Conservation (phyloP, 768 basidiomycete genomes). For the Rubroboletus satanas region DNA sequence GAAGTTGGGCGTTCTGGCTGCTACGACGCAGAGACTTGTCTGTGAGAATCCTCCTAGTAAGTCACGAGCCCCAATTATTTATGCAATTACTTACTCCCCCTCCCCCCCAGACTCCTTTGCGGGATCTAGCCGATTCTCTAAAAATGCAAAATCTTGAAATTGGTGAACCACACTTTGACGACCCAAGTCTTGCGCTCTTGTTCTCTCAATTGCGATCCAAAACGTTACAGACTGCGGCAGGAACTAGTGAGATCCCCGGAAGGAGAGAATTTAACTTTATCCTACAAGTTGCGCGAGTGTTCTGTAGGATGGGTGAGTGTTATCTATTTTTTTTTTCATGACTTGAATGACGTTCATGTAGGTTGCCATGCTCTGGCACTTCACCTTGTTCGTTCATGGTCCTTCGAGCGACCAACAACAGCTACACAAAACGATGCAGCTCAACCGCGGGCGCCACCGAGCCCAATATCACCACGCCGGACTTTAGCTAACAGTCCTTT, state of each 20-base stretch:
- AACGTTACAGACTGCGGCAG: conserved; percentile 89
- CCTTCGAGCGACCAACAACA: conserved; percentile 76
- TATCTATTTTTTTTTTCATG: background rate
- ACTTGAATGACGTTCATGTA: conserved; percentile 30
- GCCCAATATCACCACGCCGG: conserved; percentile 43
- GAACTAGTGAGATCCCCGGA: conserved; percentile 87
- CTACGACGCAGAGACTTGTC: conserved; percentile 84
- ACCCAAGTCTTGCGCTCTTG: conserved; percentile 86
- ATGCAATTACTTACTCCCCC: background rate
- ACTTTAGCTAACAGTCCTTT: conserved; percentile 49
- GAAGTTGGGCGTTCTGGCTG: conserved; percentile 96
- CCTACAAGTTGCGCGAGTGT: conserved; percentile 87
- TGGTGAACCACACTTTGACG: conserved; percentile 86
- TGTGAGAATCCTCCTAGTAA: conserved; percentile 84
- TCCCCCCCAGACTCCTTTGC: conserved; percentile 60
- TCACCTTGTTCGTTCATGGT: conserved; percentile 87
- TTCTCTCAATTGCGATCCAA: conserved; percentile 88
- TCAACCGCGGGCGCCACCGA: conserved; percentile 31
- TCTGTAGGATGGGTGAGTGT: conserved; percentile 86
- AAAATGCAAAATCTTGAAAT: conserved; percentile 58
- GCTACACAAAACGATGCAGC: conserved; percentile 15
- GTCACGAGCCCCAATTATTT: conserved; percentile 23
- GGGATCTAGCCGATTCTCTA: conserved; percentile 61
- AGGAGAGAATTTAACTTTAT: conserved; percentile 93
- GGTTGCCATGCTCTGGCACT: conserved; percentile 93